Percentiles rank a stretch among this genome's conserved stretches.
phyloP scores from a whole-genome alignment of 108 stramenopile species.

The Licmophora abbreviata region DNA sequence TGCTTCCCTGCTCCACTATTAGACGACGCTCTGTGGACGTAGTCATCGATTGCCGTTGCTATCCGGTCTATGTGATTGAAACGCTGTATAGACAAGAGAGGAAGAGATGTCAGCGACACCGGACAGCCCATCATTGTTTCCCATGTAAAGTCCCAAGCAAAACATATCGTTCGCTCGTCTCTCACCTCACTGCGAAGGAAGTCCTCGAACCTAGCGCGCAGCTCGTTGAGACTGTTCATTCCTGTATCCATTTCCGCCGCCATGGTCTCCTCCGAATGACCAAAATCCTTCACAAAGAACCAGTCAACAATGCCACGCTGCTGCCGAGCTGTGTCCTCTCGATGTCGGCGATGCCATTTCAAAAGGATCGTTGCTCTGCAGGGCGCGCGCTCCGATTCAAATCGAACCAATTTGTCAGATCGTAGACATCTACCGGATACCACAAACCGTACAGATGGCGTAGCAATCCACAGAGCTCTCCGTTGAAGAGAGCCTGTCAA shows the following conservation, averaged over 20 bases:
- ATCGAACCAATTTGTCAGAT: constrained; percentile 1
- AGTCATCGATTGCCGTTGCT: constrained; percentile 60
- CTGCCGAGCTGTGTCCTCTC: neutral
- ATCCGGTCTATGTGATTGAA: constrained; percentile 35
- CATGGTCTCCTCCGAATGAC: too few species aligned
- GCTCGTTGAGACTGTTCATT: constrained; percentile 21
- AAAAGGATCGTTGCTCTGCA: neutral
- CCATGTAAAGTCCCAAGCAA: neutral
- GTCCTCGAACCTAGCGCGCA: constrained; percentile 27
- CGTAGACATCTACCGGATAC: too few species aligned
- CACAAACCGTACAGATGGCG: too few species aligned
- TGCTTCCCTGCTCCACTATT: constrained; percentile 6
- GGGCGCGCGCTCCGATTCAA: neutral
- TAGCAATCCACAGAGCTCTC: too few species aligned
- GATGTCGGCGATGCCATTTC: neutral
- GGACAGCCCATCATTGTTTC: neutral
- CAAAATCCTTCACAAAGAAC: too few species aligned
- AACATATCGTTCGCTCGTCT: constrained; percentile 2
- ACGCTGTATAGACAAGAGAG: neutral
- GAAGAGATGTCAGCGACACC: neutral
- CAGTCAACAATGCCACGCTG: neutral
- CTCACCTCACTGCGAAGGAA: constrained; percentile 27
- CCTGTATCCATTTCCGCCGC: neutral
- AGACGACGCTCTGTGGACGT: constrained; percentile 27
- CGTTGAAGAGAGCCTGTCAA: too few species aligned